Evolutionary conservation across 2,329 filamentous ascomycete genomes (phyloP), one percentile per base, ranked within the genome.

Genomic region (Dryadomyces sulphureus): DNA sequence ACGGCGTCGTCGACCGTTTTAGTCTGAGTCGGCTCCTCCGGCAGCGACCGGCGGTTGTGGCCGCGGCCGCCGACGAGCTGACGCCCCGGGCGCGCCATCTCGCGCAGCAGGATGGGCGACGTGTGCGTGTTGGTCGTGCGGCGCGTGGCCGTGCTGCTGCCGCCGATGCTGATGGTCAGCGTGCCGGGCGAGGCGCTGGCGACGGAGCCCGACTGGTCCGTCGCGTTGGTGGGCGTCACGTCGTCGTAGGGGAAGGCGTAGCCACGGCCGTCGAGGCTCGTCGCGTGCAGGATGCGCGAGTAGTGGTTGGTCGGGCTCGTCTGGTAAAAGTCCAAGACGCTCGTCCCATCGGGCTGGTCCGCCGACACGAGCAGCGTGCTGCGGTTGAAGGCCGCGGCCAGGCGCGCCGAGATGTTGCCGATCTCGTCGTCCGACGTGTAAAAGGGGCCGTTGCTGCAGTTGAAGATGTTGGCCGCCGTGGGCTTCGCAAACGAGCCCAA

Each of bases 201-300:
- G 19, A 84, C 67, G 48, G 72, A 74, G 1, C 80, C 80, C 19
- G 75, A 75, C 61, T 80, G 77, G 57, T 83, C 77, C 4, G 59
- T 55, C 2, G 69, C 72, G 38, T 64, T 62, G n/a, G 60, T 62
- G 4, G 75, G 65, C 20, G 67, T 68, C 9, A 84, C 81, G 59
- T 84, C 80, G 56, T 84, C 81, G 56, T 84, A 84, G 0, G 80
- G 77, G 54, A 84, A 84, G 1, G 79, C 77, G 61, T 85, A 85
- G 8, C 81, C 80, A 42, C 68, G 67, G 8, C 72, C 66, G 56
- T 78, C 75, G 32, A 75, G 56, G 54, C 73, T 77, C 34, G 67
- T 65, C 49, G 66, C 70, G 60, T 85, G 80, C 49, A 79, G 72
- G 52, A 84, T 71, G 47, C 79, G 68, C 41, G 76, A 65, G 58